phyloP scores from a whole-genome alignment of 2,329 filamentous ascomycete genomes.

The Arthrobotrys conoides region DNA sequence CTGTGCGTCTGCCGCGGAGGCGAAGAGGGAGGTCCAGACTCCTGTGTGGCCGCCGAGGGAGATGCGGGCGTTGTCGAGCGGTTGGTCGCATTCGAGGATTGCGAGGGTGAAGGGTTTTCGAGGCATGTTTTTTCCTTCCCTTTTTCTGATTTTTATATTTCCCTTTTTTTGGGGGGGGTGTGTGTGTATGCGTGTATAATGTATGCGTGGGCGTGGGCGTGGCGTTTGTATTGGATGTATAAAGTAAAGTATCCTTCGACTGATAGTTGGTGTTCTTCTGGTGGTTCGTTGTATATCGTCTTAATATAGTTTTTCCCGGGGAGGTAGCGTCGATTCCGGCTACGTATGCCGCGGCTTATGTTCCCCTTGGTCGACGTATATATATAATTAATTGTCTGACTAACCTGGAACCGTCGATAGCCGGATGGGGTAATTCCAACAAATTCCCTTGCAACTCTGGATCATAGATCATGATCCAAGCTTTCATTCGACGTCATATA shows the following conservation, averaged over 20 bases:
- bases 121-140: constrained; percentile 12
- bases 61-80: constrained; percentile 74
- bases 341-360: too few species aligned
- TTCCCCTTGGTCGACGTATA: too few species aligned
- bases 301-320: too few species aligned
- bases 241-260: neutral
- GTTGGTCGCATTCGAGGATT: constrained; percentile 88
- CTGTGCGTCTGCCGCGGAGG: constrained; percentile 73
- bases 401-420: constrained; percentile 10
- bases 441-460: neutral
- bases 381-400: too few species aligned
- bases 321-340: too few species aligned
- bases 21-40: constrained; percentile 80
- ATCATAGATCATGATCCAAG: too few species aligned
- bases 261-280: neutral
- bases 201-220: too few species aligned
- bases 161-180: neutral
- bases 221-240: too few species aligned
- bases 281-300: too few species aligned
- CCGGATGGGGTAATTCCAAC: constrained; percentile 2
- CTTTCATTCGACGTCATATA: too few species aligned
- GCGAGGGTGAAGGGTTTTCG: constrained; percentile 78
- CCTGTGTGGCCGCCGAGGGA: constrained; percentile 74
- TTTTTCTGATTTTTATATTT: neutral
- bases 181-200: neutral